phyloP scores from a whole-genome alignment of 179 eudicot species.

The Heliamphora pulchella region DNA sequence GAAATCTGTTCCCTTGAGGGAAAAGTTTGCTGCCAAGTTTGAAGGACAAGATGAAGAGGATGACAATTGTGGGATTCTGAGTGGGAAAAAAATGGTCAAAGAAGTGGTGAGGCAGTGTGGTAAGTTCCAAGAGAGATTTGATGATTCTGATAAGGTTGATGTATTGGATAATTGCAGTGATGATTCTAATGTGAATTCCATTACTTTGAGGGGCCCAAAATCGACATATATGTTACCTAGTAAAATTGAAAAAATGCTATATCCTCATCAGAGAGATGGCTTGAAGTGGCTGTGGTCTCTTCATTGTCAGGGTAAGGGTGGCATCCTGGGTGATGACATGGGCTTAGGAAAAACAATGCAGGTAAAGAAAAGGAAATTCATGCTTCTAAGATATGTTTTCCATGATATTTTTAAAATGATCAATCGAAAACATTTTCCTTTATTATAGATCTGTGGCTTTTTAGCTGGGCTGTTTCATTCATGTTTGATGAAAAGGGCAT shows the following conservation, averaged over 20 bases:
- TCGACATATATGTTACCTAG: constrained; percentile 47
- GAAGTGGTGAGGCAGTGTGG: constrained; percentile 20
- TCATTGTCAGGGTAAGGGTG: constrained; percentile 88
- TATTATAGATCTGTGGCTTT: constrained; percentile 69
- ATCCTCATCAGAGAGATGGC: constrained; percentile 96
- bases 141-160: constrained; percentile 33
- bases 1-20: constrained; percentile 20
- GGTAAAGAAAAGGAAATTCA: constrained; percentile 35
- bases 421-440: constrained; percentile 5
- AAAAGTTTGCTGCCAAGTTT: constrained; percentile 15
- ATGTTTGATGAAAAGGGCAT: constrained; percentile 55
- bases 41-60: constrained; percentile 28
- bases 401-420: background rate
- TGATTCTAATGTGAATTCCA: constrained; percentile 30
- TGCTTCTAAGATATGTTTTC: constrained; percentile 7
- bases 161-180: constrained; percentile 30
- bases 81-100: constrained; percentile 27
- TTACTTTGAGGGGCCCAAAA: constrained; percentile 46
- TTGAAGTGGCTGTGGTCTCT: constrained; percentile 98
- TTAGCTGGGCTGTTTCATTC: constrained; percentile 81
- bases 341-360: constrained; percentile 99
- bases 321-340: constrained; percentile 98
- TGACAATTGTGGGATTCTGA: constrained; percentile 46
- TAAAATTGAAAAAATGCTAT: constrained; percentile 67
- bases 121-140: constrained; percentile 23